These are phyloP conservation scores for Claviceps spartinae DNA, from an alignment of 2,329 filamentous ascomycete genomes.

Conservation along the genomic window DNA sequence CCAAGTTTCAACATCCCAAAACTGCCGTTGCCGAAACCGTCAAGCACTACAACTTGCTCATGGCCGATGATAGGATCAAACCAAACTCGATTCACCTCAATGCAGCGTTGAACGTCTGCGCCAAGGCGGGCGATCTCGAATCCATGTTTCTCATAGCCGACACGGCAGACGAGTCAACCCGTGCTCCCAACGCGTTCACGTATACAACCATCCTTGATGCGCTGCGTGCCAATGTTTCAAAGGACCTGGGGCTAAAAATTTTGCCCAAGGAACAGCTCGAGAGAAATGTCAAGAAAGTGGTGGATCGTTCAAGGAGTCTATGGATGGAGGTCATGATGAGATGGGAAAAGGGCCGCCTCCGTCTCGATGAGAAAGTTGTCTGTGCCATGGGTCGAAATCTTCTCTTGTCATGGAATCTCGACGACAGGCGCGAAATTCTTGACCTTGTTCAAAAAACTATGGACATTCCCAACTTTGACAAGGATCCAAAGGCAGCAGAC, in stretches of 20 bases:
- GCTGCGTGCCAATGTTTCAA: constrained; percentile 33
- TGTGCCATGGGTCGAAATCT: constrained; percentile 70
- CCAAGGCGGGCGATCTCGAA: constrained; percentile 61
- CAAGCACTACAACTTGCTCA: constrained; percentile 65
- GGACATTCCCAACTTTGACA: constrained; percentile 48
- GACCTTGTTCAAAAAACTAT: constrained; percentile 71
- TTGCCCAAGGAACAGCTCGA: constrained; percentile 18
- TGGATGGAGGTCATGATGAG: constrained; percentile 71
- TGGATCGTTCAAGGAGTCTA: constrained; percentile 56
- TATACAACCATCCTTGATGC: constrained; percentile 77
- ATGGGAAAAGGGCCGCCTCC: constrained; percentile 58
- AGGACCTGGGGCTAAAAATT: constrained; percentile 11
- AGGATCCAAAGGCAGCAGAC: constrained; percentile 7
- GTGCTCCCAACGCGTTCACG: constrained; percentile 53
- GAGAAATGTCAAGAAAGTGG: constrained; percentile 27
- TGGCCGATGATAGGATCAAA: constrained; percentile 46
- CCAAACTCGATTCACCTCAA: constrained; percentile 78
- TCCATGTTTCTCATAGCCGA: constrained; percentile 63
- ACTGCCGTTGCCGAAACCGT: constrained; percentile 55
- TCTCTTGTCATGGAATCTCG: constrained; percentile 42
- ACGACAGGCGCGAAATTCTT: constrained; percentile 59
- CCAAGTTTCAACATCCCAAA: constrained; percentile 42
- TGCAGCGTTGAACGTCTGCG: constrained; percentile 72
- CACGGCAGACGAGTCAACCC: constrained; percentile 51
- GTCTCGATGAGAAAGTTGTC: constrained; percentile 67